Conservation (phyloP, 2,329 filamentous ascomycete species). For the Claviceps sp. region DNA sequence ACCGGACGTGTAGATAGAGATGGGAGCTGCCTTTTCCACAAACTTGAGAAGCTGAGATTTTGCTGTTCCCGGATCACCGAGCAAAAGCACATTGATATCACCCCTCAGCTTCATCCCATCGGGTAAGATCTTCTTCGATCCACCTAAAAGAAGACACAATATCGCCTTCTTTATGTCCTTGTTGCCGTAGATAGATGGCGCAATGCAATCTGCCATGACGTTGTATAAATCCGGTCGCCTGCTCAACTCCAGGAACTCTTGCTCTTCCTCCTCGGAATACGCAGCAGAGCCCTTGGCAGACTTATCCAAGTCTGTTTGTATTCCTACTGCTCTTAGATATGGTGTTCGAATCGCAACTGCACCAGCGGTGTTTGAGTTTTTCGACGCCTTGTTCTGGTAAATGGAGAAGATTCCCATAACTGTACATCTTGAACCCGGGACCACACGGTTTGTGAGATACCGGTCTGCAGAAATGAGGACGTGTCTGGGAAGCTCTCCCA, state of each 20-base stretch:
- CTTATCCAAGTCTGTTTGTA: constrained; percentile 81
- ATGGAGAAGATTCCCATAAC: constrained; percentile 97
- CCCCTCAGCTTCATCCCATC: constrained; percentile 96
- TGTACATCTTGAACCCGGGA: constrained; percentile 87
- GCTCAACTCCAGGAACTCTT: constrained; percentile 88
- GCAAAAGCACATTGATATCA: constrained; percentile 92
- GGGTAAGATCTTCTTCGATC: constrained; percentile 92
- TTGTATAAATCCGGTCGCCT: constrained; percentile 85
- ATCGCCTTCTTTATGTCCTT: constrained; percentile 95
- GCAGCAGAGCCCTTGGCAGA: constrained; percentile 71
- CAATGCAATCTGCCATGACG: constrained; percentile 80
- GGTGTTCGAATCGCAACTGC: constrained; percentile 93
- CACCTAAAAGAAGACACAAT: constrained; percentile 80
- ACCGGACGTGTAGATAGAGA: constrained; percentile 96
- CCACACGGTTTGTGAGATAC: constrained; percentile 88
- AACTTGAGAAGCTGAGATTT: constrained; percentile 97
- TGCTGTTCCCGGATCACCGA: constrained; percentile 94
- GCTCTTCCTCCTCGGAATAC: constrained; percentile 92
- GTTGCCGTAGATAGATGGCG: constrained; percentile 95
- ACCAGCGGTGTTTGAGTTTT: constrained; percentile 56
- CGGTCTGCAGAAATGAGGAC: constrained; percentile 94
- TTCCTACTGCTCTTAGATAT: constrained; percentile 84
- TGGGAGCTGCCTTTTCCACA: constrained; percentile 89
- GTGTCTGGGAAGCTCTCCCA: constrained; percentile 87
- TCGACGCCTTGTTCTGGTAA: constrained; percentile 82